Evolutionary conservation across 768 basidiomycete genomes (phyloP), one percentile per base, ranked within the genome.

Genomic region (Tylopilus sp.): DNA sequence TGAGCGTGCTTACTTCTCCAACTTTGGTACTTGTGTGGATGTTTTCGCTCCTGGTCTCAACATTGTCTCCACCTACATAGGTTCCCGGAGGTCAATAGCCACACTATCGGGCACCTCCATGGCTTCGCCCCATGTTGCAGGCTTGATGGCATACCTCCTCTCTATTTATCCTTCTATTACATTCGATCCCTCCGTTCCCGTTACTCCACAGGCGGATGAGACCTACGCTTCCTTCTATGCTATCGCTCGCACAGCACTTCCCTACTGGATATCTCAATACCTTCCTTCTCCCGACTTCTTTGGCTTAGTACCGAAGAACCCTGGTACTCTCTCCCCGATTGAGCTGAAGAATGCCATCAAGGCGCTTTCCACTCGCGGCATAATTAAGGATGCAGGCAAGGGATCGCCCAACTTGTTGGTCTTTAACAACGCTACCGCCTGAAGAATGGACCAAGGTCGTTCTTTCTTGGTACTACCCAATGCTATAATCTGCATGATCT

Each of bases 111-210:
- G 92, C 38, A 94, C 92, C 9, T 92, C 89, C 16, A 97, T 97
- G 93, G 94, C 95, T 14, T 90, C 90, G 8, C 96, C 96, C 42
- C 94, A 96, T 74, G 85, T 82, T 38, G 89, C 90, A 52, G 96
- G 96, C 60, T 74, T 97, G 49, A 74, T 92, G 47, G 95, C 95
- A 13, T 98, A 98, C 79, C 80, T 93, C 57, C 82, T 98, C 53
- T 93, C 92, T 24, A 80, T 96, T 64, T 89, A 94, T 74, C 89
- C 88, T 4, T 84, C 84, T 0, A 59, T 70, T 45, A 70, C 75
- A 1, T 91, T 90, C 69, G 65, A 83, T 68, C 86, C 87, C 17
- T 49, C 59, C 6, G 61, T 83, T 55, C 63, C 71, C 50, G 54
- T 68, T 70, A 75, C 43, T 66, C 73, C 51, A 19, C 48, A 74